A percentile compares a stretch with the other conserved stretches of the same genome.
phyloP scores from a whole-genome alignment of 1,139 yeast genomes.

The Hyphopichia burtonii region DNA sequence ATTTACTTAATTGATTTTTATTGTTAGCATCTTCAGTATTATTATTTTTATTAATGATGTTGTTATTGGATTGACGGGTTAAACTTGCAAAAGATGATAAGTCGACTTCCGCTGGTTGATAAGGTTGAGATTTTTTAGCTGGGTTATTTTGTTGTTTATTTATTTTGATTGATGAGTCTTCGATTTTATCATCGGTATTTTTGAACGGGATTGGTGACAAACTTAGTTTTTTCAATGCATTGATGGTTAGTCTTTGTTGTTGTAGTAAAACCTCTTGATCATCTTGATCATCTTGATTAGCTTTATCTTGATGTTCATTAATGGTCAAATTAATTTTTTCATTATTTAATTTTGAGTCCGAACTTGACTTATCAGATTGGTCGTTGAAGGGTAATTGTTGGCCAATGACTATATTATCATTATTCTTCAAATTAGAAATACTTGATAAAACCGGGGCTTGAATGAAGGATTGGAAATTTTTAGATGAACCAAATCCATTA shows the following conservation, averaged over 20 bases:
- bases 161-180: neutral
- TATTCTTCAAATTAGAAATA: constrained; percentile 31
- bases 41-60: neutral
- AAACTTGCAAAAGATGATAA: constrained; percentile 48
- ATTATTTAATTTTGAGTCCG: too few species aligned
- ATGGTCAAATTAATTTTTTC: too few species aligned
- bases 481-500: constrained; percentile 10
- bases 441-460: constrained; percentile 50
- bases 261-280: constrained; percentile 40
- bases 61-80: constrained; percentile 23
- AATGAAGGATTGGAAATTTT: constrained; percentile 47
- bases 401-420: constrained; percentile 39
- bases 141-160: constrained; percentile 5
- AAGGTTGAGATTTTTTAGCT: constrained; percentile 30
- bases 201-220: constrained; percentile 41
- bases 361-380: constrained; percentile 4
- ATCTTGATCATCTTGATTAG: constrained; percentile 19
- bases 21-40: neutral
- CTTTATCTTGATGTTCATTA: too few species aligned
- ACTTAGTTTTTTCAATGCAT: constrained; percentile 46
- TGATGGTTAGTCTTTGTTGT: constrained; percentile 43
- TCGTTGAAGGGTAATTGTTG: constrained; percentile 43
- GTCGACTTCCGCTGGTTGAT: constrained; percentile 57
- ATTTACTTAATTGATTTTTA: constrained; percentile 4
- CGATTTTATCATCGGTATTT: neutral